Evolutionary conservation across 2,329 filamentous ascomycete species (phyloP), one percentile per base, ranked within the genome.

Genomic region (Phoma sp.): DNA sequence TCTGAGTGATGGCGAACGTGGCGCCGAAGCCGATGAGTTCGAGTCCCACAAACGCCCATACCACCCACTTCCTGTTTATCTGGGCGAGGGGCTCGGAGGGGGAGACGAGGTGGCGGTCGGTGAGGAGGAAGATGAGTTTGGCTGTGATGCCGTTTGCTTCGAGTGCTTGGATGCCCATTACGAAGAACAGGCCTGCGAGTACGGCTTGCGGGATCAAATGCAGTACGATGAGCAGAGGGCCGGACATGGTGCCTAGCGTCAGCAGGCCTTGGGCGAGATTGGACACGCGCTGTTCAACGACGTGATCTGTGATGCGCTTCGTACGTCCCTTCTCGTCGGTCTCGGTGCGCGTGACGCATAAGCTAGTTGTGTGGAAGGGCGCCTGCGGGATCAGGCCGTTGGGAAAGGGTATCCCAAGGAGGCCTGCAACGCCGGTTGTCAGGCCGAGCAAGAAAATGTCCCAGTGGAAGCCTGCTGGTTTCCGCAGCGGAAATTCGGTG

Each of bases 391-490:
- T 82, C 0, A 86, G 75, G 5, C 83, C 83, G 52, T 86, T 86
- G 2, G 83, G 83, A 30, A 85, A 77, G 0, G 83, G 83, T 6
- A 85, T 77, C 2, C 82, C 82, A 10, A 85, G 74, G n/a, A 86
- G 77, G 0, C 81, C 83, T 2, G 78, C 77, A 17, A 85, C 75
- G 54, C 83, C 82, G 1, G 81, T 84, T 0, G 83, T 84, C 54
- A 79, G 77, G 6, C 83, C 83, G 0, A 85, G 76, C 0, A 86
- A 76, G 68, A 84, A 85, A 61, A 85, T 80, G 65, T 85, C 83
- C 83, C 83, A 85, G 65, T 85, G 82, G 63, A 85, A 85, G n/a
- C 83, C 83, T 0, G 81, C 82, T 0, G 83, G 83, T 60, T 86
- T 85, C 46, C 78, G 78, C 10, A 86, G 73, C 0, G 83, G 83